Conservation (phyloP, 1,284 basidiomycete genomes). For the Schizophyllum commune region DNA sequence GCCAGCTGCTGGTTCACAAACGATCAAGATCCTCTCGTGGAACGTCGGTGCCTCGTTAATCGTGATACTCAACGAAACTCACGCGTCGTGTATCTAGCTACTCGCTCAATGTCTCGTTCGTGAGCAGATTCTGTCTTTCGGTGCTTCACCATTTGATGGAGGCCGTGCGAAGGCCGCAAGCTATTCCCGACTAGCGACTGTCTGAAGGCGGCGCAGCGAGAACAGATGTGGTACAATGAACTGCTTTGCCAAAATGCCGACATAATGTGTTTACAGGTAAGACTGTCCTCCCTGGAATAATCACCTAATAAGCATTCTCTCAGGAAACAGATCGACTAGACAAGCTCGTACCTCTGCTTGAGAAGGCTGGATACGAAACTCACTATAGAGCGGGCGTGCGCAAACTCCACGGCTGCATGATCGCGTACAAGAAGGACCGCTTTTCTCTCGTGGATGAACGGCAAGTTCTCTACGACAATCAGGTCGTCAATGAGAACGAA, state of each 20-base stretch:
- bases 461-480: conserved; percentile 62
- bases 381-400: conserved; percentile 57
- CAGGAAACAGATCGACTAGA: conserved; percentile 75
- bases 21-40: conserved; percentile 63
- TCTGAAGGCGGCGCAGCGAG: conserved; percentile 64
- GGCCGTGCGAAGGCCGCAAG: conserved; percentile 59
- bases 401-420: conserved; percentile 81
- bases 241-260: conserved; percentile 61
- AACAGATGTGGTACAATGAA: conserved; percentile 71
- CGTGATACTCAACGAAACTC: too few relatives aligned
- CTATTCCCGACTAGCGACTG: conserved; percentile 82
- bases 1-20: neutral
- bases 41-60: too few relatives aligned
- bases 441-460: conserved; percentile 27
- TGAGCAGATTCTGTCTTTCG: conserved; percentile 30
- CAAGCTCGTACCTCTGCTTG: conserved; percentile 52
- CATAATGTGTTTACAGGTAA: conserved; percentile 78
- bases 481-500: conserved; percentile 37
- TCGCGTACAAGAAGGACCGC: conserved; percentile 61
- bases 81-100: conserved; percentile 35
- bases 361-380: conserved; percentile 50
- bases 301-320: neutral
- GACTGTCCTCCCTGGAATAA: conserved; percentile 9
- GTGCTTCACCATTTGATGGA: conserved; percentile 2
- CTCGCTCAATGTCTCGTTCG: conserved; percentile 73